phyloP scores from a whole-genome alignment of 129 eudicot genomes.

The Pulicaria dysenterica region DNA sequence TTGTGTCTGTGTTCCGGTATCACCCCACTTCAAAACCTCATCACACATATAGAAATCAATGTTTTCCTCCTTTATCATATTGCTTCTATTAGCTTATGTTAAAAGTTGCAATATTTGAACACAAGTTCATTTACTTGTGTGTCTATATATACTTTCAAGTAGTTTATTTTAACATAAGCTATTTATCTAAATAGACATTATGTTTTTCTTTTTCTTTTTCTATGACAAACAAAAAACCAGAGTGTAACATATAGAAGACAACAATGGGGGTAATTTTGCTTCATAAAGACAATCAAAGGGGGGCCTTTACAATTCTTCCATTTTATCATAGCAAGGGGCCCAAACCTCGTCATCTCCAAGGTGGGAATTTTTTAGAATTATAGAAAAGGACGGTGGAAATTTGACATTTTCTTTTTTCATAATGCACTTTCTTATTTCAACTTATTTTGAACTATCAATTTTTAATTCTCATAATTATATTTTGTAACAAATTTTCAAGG shows the following conservation, averaged over 20 bases:
- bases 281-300: neutral
- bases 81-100: too few relatives aligned
- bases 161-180: too few relatives aligned
- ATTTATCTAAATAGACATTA: too few relatives aligned
- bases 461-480: neutral
- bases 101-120: too few relatives aligned
- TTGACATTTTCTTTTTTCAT: constrained; percentile 20
- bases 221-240: too few relatives aligned
- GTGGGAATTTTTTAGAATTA: constrained; percentile 38
- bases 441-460: neutral
- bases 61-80: too few relatives aligned
- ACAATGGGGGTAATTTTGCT: neutral
- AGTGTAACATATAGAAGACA: neutral
- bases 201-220: too few relatives aligned
- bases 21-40: too few relatives aligned
- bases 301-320: neutral
- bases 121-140: too few relatives aligned
- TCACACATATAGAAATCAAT: too few relatives aligned
- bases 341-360: constrained; percentile 52
- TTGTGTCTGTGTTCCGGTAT: too few relatives aligned
- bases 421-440: neutral
- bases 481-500: neutral
- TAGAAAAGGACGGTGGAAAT: constrained; percentile 29
- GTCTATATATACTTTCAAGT: too few relatives aligned
- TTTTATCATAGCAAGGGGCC: constrained; percentile 33